Conservation (phyloP, 768 basidiomycete species). For the Clitopilus hobsonii region DNA sequence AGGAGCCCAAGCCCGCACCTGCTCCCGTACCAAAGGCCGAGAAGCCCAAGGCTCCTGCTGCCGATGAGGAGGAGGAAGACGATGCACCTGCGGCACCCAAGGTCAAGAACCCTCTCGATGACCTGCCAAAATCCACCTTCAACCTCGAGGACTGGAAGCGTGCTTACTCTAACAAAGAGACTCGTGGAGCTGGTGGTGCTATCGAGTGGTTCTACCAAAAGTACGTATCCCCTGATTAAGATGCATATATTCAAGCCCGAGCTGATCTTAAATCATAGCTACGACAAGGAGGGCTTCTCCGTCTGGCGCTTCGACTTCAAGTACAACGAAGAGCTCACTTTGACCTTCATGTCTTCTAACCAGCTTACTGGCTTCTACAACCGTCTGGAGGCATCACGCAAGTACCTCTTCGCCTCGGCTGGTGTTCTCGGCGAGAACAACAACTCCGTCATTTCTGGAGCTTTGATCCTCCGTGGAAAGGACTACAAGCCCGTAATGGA, state of each 20-base stretch:
- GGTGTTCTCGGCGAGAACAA: slow-evolving; percentile 84
- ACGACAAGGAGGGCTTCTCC: slow-evolving; percentile 86
- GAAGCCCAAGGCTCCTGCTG: slow-evolving; percentile 59
- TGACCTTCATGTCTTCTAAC: slow-evolving; percentile 93
- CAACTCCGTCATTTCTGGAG: slow-evolving; percentile 79
- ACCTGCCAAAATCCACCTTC: slow-evolving; percentile 81
- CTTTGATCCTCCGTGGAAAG: slow-evolving; percentile 77
- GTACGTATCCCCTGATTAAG: slow-evolving; percentile 38
- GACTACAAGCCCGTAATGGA: slow-evolving; percentile 67
- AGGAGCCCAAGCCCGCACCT: slow-evolving; percentile 55
- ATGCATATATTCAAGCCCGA: not conserved
- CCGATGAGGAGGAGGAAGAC: slow-evolving; percentile 76
- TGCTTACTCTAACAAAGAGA: slow-evolving; percentile 98
- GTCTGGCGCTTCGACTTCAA: slow-evolving; percentile 94
- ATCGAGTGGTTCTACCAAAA: slow-evolving; percentile 97
- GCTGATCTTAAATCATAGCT: slow-evolving; percentile 39
- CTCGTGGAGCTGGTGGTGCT: slow-evolving; percentile 73
- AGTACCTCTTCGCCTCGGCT: slow-evolving; percentile 91
- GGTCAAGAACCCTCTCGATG: slow-evolving; percentile 90
- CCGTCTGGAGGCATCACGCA: slow-evolving; percentile 94
- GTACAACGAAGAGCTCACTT: slow-evolving; percentile 91
- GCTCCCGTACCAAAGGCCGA: slow-evolving; percentile 50
- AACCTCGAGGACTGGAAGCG: slow-evolving; percentile 98
- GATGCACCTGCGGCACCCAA: slow-evolving; percentile 81
- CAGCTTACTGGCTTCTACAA: slow-evolving; percentile 95